These are phyloP conservation scores for Coemansia sp. DNA, from an alignment of 192 early-diverging fungal genomes.

Conservation along the genomic window DNA sequence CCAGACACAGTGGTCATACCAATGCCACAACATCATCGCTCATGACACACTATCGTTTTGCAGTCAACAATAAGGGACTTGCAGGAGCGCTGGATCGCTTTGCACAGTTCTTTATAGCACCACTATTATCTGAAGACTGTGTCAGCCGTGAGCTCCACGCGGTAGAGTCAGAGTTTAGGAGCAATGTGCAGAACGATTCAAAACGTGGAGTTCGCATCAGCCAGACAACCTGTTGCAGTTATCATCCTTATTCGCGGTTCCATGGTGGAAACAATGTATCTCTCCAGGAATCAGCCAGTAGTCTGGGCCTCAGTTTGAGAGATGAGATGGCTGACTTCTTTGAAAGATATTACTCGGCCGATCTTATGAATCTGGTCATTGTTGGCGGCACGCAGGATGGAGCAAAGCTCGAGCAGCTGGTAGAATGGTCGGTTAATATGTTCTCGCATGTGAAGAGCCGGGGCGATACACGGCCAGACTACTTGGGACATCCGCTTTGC, in stretches of 20 bases:
- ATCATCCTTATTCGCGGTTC: slow-evolving; percentile 76
- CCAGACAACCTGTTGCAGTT: neutral
- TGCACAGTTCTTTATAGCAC: slow-evolving; percentile 85
- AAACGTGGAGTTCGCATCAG: slow-evolving; percentile 44
- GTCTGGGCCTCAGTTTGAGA: slow-evolving; percentile 69
- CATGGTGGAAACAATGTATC: slow-evolving; percentile 81
- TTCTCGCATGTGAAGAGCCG: slow-evolving; percentile 76
- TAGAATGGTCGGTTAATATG: slow-evolving; percentile 69
- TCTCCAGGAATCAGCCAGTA: slow-evolving; percentile 51
- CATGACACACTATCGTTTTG: slow-evolving; percentile 26
- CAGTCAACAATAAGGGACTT: slow-evolving; percentile 43
- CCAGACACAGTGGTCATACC: slow-evolving; percentile 18
- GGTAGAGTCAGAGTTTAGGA: slow-evolving; percentile 91
- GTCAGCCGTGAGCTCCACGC: slow-evolving; percentile 85
- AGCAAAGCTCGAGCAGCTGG: slow-evolving; percentile 68
- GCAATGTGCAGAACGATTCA: slow-evolving; percentile 74
- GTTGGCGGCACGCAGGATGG: slow-evolving; percentile 79
- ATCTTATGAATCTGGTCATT: slow-evolving; percentile 87
- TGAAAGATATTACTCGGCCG: slow-evolving; percentile 80
- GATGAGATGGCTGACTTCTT: slow-evolving; percentile 79
- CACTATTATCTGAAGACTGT: slow-evolving; percentile 76
- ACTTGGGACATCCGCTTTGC: slow-evolving; percentile 64
- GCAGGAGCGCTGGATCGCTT: slow-evolving; percentile 67
- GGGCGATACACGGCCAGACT: slow-evolving; percentile 56
- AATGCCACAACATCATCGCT: slow-evolving; percentile 26